Evolutionary conservation across 805 yeast genomes (phyloP).

Genomic region (Pichia kluyveri): DNA sequence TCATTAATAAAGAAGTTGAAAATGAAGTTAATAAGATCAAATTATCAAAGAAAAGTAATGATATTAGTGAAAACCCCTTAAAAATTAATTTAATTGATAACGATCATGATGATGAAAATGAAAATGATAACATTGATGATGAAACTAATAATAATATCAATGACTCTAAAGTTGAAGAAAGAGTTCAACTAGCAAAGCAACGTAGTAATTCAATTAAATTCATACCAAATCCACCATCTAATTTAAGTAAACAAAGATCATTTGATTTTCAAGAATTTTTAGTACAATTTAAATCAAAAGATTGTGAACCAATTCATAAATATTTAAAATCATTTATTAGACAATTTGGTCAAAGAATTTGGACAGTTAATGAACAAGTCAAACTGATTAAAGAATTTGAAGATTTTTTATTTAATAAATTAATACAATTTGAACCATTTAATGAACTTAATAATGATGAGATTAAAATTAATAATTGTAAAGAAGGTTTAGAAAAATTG

Average conservation of each 20-base stretch:
- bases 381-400: constrained; percentile 75
- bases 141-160: not conserved
- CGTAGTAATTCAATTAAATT: constrained; percentile 10
- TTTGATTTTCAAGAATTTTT: constrained; percentile 85
- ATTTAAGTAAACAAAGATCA: constrained; percentile 24
- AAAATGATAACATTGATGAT: not conserved
- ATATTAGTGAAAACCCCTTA: too few species aligned
- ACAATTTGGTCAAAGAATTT: constrained; percentile 61
- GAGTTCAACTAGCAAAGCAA: not conserved
- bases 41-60: not conserved
- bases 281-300: constrained; percentile 55
- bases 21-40: constrained; percentile 4
- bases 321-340: constrained; percentile 77
- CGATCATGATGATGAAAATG: not conserved
- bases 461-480: constrained; percentile 56
- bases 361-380: constrained; percentile 71
- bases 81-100: not conserved
- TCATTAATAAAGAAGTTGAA: constrained; percentile 8
- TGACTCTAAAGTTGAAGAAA: not conserved
- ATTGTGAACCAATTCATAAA: constrained; percentile 83
- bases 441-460: constrained; percentile 43
- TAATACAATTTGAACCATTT: constrained; percentile 64
- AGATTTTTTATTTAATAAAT: constrained; percentile 55
- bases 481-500: constrained; percentile 88
- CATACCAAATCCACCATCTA: constrained; percentile 24